Evolutionary conservation across 352 stramenopile genomes (phyloP), one percentile per base, ranked within the genome.

Genomic region (Phytophthora lateralis): DNA sequence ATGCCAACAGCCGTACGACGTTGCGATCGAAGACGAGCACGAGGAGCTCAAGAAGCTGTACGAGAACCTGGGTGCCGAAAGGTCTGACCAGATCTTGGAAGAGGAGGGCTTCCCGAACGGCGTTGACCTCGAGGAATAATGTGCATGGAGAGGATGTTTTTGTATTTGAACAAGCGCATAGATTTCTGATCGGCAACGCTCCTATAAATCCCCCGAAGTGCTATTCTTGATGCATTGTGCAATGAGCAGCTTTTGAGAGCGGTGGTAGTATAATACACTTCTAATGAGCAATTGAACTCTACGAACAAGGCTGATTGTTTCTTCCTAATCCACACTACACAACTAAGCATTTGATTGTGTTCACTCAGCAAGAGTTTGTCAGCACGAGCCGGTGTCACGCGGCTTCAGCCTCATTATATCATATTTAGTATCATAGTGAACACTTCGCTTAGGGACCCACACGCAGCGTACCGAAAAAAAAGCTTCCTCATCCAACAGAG

Each of bases 361-460:
- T 85, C 77, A 85, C 77, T 88, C 77, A 89, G 73, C 75, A 56
- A 86, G 61, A 81, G 52, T 38, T 83, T 82, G 60, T 82, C 80
- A 54, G 83, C 80, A 90, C 61, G 50, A 60, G 39, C 61, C 66
- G 66, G 20, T 71, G 55, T 75, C 67, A 66, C 34, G 55, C 55
- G 63, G 71, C 37, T 84, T 90, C 80, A 85, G 78, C 49, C 77
- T 90, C 81, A 90, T 88, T 90, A 90, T 88, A 88, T 86, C 81
- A 88, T 79, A 15, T 78, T 71, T 63, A 74, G 63, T 68, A 88
- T 86, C 78, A 88, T 78, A 61, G 76, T 86, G 76, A 83, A 81
- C 61, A 55, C 24, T 27, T 63, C 41, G 37, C 32, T 49, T 21
- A 58, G 39, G 34, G 37, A n/a, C 60, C 35, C 30, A 60, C 29